Base-by-base conservation (phyloP, 2,329 filamentous ascomycete genomes). In the Colletotrichum kahawae region DNA sequence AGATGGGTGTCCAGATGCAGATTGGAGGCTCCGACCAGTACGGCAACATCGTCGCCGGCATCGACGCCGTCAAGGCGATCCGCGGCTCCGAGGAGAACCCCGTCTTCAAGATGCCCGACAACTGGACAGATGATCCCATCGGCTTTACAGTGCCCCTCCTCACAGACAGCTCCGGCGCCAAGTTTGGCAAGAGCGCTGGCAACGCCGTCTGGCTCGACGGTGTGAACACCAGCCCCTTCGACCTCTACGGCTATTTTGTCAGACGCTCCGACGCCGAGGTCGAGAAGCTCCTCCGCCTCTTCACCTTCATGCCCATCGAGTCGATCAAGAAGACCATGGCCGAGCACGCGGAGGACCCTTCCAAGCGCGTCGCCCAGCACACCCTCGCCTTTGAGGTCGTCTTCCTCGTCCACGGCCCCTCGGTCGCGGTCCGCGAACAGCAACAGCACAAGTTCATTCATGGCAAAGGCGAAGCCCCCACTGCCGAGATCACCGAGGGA, bases 21-120 rank as follows among this genome's bases (percentile, higher is more conserved):
- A 95, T 99, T 67, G 97, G 97, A 73, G 97, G 97, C 51, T 95
- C 95, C 8, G 97, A 99, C 82, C 97, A 99, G 85, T 98, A 93
- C 82, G 97, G 97, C 77, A 99, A 99, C 84, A 98, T 99, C 78
- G 90, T 97, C 33, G 93, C 96, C 14, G 97, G 97, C 64, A 93
- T 97, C 81, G 95, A 98, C 75, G 91, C 94, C 4, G 90, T 98
- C 79, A 96, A 96, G 83, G 88, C 93, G 70, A 92, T 96, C 57
- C 90, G 93, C 69, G 89, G 90, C 56, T 86, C 84, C 63, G 89
- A 93, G 74, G 86, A 89, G 38, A 82, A 90, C 62, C 87, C 86
- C 2, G 71, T 79, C 5, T 56, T 79, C 38, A 82, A 78, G 77
- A 82, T 90, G 63, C 85, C 87, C 18, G 74, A 81, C 2, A 85